phyloP scores from a whole-genome alignment of 1,139 yeast species.

The Scheffersomyces segobiensis region DNA sequence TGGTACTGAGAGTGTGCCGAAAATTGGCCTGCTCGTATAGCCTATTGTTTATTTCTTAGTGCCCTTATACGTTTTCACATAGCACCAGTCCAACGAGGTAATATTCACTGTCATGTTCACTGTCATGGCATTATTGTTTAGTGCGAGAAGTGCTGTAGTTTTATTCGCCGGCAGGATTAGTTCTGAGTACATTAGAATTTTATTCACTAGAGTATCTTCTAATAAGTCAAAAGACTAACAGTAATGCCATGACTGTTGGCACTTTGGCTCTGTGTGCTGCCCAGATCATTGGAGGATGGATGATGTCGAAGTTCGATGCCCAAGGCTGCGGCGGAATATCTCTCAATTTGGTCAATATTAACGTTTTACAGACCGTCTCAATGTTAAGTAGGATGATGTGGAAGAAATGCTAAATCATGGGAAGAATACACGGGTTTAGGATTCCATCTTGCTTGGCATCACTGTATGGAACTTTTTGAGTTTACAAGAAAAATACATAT shows the following conservation, averaged over 20 bases:
- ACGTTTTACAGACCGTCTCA: too few relatives aligned
- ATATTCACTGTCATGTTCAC: conserved; percentile 14
- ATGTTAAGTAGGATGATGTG: too few relatives aligned
- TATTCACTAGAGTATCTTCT: conserved; percentile 20
- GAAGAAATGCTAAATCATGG: too few relatives aligned
- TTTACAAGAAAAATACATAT: too few relatives aligned
- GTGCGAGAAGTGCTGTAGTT: conserved; percentile 20
- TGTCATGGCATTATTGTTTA: conserved; percentile 22
- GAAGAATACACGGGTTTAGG: too few relatives aligned
- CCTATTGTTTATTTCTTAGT: conserved; percentile 49
- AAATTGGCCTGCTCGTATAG: conserved; percentile 39
- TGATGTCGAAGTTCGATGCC: too few relatives aligned
- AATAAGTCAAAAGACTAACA: conserved; percentile 23
- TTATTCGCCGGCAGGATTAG: conserved; percentile 20
- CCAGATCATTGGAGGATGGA: too few relatives aligned
- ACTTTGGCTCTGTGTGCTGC: conserved; percentile 14
- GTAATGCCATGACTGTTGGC: conserved; percentile 20
- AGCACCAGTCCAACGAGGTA: conserved; percentile 29
- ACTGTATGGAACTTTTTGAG: too few relatives aligned
- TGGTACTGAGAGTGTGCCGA: conserved; percentile 50
- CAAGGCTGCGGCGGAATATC: too few relatives aligned
- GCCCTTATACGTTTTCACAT: conserved; percentile 52
- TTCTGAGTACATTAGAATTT: conserved; percentile 20
- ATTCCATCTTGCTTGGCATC: too few relatives aligned
- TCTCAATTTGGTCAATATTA: too few relatives aligned